Percentiles rank a stretch among this genome's conserved stretches.
These are phyloP conservation scores for Manihot esculenta DNA, from an alignment of 441 rosid genomes.

Conservation along the genomic window DNA sequence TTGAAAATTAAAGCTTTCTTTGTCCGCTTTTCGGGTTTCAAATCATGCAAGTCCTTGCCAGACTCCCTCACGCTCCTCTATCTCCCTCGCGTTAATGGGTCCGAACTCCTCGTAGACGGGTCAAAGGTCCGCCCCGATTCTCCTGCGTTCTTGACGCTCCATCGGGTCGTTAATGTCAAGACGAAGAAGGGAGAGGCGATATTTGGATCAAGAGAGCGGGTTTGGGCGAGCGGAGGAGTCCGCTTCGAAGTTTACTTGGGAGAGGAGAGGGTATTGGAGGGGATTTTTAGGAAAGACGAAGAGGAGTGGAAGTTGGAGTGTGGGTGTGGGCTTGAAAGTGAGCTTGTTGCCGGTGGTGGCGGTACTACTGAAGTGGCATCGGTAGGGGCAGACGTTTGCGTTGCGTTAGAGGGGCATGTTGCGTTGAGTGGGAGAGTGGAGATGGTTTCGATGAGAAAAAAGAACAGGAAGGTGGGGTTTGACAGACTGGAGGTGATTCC, in stretches of 20 bases:
- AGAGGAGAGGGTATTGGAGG: constrained; percentile 61
- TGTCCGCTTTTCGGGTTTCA: constrained; percentile 45
- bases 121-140: constrained; percentile 54
- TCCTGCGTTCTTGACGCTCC: constrained; percentile 56
- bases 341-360: neutral
- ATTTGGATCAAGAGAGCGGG: constrained; percentile 61
- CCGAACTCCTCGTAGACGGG: constrained; percentile 52
- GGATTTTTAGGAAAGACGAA: constrained; percentile 47
- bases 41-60: constrained; percentile 27
- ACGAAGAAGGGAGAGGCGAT: constrained; percentile 38
- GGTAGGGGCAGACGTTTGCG: constrained; percentile 45
- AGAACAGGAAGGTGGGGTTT: constrained; percentile 27
- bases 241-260: constrained; percentile 65
- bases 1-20: constrained; percentile 59
- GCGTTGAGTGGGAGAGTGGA: constrained; percentile 44
- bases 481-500: constrained; percentile 66
- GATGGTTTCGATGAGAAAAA: constrained; percentile 30
- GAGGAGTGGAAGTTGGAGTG: constrained; percentile 61
- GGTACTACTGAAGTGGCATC: neutral
- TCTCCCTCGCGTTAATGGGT: constrained; percentile 53
- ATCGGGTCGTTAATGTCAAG: constrained; percentile 42
- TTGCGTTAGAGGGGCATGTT: constrained; percentile 58
- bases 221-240: constrained; percentile 51
- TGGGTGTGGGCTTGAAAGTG: constrained; percentile 40
- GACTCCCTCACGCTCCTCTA: constrained; percentile 70